phyloP scores from a whole-genome alignment of 106 monocot genomes.

The Dioscorea zingiberensis region DNA sequence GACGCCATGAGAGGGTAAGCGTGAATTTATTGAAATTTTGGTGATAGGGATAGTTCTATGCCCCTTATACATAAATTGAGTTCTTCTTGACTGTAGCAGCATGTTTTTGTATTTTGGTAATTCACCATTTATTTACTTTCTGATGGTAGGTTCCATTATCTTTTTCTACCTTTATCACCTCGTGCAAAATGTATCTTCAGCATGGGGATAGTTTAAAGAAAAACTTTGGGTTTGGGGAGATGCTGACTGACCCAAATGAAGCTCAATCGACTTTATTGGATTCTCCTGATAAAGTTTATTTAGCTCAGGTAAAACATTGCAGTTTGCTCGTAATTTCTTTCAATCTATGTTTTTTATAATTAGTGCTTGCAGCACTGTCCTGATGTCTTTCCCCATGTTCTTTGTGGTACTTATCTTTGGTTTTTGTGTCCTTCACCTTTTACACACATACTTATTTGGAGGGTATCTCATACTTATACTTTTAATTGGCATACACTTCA shows the following conservation, averaged over 20 bases:
- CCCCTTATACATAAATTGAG: no score
- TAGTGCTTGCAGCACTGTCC: not conserved
- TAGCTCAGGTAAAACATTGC: slow-evolving; percentile 65
- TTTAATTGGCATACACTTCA: no score
- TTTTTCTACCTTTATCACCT: slow-evolving; percentile 58
- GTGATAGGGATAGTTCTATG: no score
- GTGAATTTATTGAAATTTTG: not conserved
- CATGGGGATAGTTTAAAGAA: slow-evolving; percentile 11
- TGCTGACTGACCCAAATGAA: slow-evolving; percentile 21
- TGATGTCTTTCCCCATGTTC: not conserved
- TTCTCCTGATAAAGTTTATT: slow-evolving; percentile 45
- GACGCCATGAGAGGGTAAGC: slow-evolving; percentile 75
- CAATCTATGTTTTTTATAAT: not conserved
- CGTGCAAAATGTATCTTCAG: slow-evolving; percentile 50
- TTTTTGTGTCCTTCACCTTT: no score
- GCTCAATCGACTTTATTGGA: slow-evolving; percentile 19
- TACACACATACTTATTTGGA: no score
- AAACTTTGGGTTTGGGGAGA: not conserved
- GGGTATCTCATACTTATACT: no score
- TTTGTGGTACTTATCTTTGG: no score
- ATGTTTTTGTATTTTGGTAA: no score
- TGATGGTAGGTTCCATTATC: slow-evolving; percentile 55
- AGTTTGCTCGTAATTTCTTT: slow-evolving; percentile 1
- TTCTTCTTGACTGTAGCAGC: no score
- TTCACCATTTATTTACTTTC: not conserved